phyloP scores from a whole-genome alignment of 2,329 filamentous ascomycete species.

The Delphinella strobiligena region DNA sequence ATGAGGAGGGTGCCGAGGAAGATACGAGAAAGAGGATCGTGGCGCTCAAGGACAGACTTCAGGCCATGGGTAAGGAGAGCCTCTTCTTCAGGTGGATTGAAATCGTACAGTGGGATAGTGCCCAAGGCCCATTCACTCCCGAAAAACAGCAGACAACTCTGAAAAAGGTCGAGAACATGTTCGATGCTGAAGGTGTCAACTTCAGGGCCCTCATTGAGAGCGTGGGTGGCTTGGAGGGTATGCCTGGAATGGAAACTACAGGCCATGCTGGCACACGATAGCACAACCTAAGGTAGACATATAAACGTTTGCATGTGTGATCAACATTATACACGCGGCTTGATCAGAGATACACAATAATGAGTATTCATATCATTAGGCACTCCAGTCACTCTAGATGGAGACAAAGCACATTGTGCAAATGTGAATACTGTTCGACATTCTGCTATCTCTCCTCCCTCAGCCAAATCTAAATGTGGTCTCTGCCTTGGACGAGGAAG shows the following conservation, averaged over 20 bases:
- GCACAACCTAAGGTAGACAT: no score
- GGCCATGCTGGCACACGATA: no score
- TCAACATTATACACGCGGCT: no score
- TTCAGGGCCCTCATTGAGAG: slow-evolving; percentile 72
- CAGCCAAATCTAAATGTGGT: neutral
- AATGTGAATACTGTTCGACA: no score
- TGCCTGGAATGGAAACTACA: slow-evolving; percentile 32
- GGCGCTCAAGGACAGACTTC: slow-evolving; percentile 64
- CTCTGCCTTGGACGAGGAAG: slow-evolving; percentile 17
- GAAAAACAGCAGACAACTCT: slow-evolving; percentile 64
- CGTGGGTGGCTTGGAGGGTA: slow-evolving; percentile 48
- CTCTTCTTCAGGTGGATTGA: slow-evolving; percentile 91
- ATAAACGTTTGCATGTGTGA: no score
- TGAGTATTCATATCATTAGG: no score
- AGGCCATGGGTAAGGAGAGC: slow-evolving; percentile 68
- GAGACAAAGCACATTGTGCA: no score
- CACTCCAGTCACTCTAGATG: no score
- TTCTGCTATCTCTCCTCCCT: neutral
- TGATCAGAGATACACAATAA: no score
- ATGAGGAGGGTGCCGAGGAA: slow-evolving; percentile 34
- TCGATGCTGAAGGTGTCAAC: slow-evolving; percentile 62
- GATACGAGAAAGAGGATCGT: slow-evolving; percentile 65
- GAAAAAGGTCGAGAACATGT: slow-evolving; percentile 61
- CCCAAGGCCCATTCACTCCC: slow-evolving; percentile 64
- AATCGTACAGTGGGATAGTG: slow-evolving; percentile 77